These are phyloP conservation scores for Venturiaceae sp. DNA, from an alignment of 2,329 filamentous ascomycete genomes.

Conservation along the genomic window DNA sequence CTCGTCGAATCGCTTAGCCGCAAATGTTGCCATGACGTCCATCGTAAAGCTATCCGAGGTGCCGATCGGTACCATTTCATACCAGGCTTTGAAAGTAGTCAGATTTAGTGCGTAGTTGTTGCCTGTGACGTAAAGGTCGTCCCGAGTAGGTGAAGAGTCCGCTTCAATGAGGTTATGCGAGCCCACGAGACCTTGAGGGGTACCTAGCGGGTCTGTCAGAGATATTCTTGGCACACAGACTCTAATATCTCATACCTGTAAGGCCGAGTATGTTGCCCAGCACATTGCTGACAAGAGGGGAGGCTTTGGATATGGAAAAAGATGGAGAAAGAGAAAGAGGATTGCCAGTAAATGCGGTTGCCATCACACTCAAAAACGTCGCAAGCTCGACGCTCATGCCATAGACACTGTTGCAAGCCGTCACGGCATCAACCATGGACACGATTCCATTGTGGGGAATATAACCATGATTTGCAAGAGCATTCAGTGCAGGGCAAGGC, in stretches of 20 bases:
- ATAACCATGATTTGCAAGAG: conserved; percentile 7
- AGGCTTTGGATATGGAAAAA: conserved; percentile 43
- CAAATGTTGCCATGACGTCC: background rate
- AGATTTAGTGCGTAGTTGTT: background rate
- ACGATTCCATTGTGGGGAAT: background rate
- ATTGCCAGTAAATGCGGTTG: conserved; percentile 33
- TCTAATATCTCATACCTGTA: too few relatives aligned
- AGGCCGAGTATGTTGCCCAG: conserved; percentile 13
- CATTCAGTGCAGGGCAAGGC: conserved; percentile 2
- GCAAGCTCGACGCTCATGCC: conserved; percentile 38
- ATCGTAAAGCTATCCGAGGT: background rate
- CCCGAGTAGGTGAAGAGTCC: conserved; percentile 42
- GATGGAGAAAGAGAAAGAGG: conserved; percentile 38
- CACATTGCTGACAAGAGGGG: conserved; percentile 27
- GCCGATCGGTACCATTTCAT: background rate
- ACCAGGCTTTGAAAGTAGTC: background rate
- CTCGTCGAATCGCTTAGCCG: background rate
- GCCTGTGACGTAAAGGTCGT: conserved; percentile 39
- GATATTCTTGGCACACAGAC: too few relatives aligned
- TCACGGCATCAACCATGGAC: conserved; percentile 31
- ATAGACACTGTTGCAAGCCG: conserved; percentile 31
- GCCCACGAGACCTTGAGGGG: conserved; percentile 38
- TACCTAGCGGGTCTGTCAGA: conserved; percentile 23
- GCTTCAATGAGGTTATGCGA: conserved; percentile 47
- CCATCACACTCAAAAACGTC: conserved; percentile 36